Base-by-base conservation (phyloP, 176 grass and related monocot genomes). In the Oryza nivara region DNA sequence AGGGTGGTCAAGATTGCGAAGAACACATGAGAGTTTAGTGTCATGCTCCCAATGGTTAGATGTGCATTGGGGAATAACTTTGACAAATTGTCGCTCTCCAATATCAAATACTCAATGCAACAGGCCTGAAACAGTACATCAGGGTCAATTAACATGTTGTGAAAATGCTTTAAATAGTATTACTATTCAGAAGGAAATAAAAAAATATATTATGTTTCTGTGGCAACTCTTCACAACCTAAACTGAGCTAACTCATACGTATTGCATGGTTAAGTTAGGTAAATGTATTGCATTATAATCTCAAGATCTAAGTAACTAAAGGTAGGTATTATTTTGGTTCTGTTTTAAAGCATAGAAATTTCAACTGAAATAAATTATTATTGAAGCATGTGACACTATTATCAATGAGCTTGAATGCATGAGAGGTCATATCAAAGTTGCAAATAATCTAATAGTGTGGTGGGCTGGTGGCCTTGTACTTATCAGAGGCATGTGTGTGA, bases 91-190 rank as follows among this genome's bases (percentile, higher is more conserved):
- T 99, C 96, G 32, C 96, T 86, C 79, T 99, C 96, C 43, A 99
- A 78, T 70, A 99, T 99, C 43, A 99, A 72, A 78, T 99, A 99
- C 78, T 99, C 96, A 61, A 99, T 94, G 88, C 93, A 99, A 71
- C 93, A 99, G 36, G 93, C 93, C 96, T 99, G 88, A 10, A 11
- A 88, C 34, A 72, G 61, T 0, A 85, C 10, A 85, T 69, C 34
- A 77, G 6, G 10, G 56, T 17, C 43, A 58, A 65, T 76, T 66
- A 35, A 11, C 75, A 74, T 0, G 13, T 15, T n/a, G 34, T 15
- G 66, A 26, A 26, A 15, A 64, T 23, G 54, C 34, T 83, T 74
- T 28, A 47, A 63, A 34, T 80, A 28, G 6, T 26, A 38, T 48
- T 48, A 60, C 15, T 26, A 19, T 47, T 81, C 23, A 35, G 34